Evolutionary conservation across 768 basidiomycete genomes (phyloP).

Genomic region (Mycena metata): DNA sequence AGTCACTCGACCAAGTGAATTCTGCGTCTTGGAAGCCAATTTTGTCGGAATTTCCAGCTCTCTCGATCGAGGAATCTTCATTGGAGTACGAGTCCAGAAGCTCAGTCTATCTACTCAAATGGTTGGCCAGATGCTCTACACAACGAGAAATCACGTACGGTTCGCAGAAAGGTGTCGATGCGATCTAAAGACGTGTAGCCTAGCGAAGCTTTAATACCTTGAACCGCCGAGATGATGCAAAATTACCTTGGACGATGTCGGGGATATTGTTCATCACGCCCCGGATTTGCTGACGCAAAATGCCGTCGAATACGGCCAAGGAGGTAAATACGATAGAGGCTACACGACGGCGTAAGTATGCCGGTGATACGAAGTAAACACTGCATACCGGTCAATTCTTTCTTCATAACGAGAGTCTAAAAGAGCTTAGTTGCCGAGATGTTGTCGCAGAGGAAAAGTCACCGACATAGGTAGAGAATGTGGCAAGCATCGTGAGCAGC

Average conservation of each 20-base stretch:
- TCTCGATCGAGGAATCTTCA: conserved; percentile 5
- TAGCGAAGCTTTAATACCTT: conserved; percentile 27
- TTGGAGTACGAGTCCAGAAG: conserved; percentile 46
- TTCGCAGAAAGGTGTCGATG: conserved; percentile 60
- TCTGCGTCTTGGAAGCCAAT: conserved; percentile 55
- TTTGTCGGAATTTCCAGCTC: conserved; percentile 23
- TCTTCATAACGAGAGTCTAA: conserved; percentile 27
- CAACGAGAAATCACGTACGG: conserved; percentile 40
- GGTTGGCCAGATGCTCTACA: too few relatives aligned
- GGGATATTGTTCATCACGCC: conserved; percentile 48
- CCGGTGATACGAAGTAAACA: neutral
- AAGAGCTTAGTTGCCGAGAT: neutral
- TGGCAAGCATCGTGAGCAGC: conserved; percentile 59
- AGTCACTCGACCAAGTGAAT: conserved; percentile 56
- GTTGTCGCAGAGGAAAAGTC: neutral
- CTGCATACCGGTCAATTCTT: conserved; percentile 34
- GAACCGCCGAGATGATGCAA: neutral
- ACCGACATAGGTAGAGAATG: conserved; percentile 61
- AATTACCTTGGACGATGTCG: conserved; percentile 41
- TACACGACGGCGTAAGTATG: conserved; percentile 3
- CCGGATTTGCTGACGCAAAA: conserved; percentile 54
- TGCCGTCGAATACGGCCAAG: conserved; percentile 28
- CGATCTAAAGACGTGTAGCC: conserved; percentile 67
- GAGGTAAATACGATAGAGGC: conserved; percentile 45
- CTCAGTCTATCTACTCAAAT: conserved; percentile 49